Evolutionary conservation across 2,329 filamentous ascomycete species (phyloP), one percentile per base, ranked within the genome.

Genomic region (Fusarium sp.): DNA sequence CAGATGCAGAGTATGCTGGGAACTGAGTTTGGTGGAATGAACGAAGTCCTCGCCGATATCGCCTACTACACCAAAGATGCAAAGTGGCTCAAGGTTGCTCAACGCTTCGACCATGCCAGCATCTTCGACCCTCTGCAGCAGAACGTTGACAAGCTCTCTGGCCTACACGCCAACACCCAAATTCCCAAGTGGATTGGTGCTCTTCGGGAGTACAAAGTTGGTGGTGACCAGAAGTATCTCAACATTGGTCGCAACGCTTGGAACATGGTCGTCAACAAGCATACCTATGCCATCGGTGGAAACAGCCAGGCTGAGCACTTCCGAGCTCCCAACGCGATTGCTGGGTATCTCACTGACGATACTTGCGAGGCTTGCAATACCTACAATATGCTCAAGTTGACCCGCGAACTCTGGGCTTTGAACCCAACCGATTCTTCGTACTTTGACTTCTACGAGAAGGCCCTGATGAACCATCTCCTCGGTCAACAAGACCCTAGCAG

Each of bases 321-420:
- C 74, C 81, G 79, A 17, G 74, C 76, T 0, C 80, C 85, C 0
- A 81, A 87, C 63, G 83, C 81, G 13, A 87, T 87, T 57, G 78
- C 85, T 0, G 73, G 70, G 5, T 83, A 81, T 55, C 77, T 88
- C 14, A 76, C 75, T 6, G 71, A 77, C 0, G 86, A 88, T 71
- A 87, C 85, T 0, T 82, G 81, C 46, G 86, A 88, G 75, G 81
- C 81, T 4, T 88, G 86, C 77, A 87, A 88, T 74, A 85, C 84
- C 1, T 87, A 87, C 74, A 88, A 88, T 70, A 88, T 88, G 86
- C 83, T 88, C 48, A 87, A 87, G 73, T 76, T 88, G 38, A 87
- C 86, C 0, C 81, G 85, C 2, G 85, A 87, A 59, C 79, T 88
- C 7, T 88, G 83, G 83, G 76, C 80, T 3, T 75, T 83, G 35